Evolutionary conservation across 192 early-diverging fungal species (phyloP).

Genomic region (Rhizophagus clarus): DNA sequence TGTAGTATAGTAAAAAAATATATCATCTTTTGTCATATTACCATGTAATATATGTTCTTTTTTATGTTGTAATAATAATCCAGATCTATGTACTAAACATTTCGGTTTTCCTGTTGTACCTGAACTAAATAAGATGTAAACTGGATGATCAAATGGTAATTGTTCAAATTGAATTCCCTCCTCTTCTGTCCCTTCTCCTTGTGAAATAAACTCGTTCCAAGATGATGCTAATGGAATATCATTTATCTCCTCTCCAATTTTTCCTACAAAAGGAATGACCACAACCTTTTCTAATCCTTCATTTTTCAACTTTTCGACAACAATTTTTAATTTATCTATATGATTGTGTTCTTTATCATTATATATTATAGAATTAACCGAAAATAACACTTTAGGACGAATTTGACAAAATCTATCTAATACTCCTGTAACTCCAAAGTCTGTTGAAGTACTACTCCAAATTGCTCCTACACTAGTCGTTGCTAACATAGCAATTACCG

Average conservation of each 20-base stretch:
- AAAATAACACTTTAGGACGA: constrained; percentile 86
- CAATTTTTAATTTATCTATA: constrained; percentile 69
- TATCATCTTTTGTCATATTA: constrained; percentile 70
- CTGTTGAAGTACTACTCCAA: constrained; percentile 93
- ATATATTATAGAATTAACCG: constrained; percentile 89
- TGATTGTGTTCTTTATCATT: constrained; percentile 87
- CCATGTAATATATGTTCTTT: constrained; percentile 95
- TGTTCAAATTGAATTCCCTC: constrained; percentile 73
- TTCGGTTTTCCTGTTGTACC: constrained; percentile 97
- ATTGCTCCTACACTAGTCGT: constrained; percentile 84
- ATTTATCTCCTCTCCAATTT: constrained; percentile 26
- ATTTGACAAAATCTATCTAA: constrained; percentile 94
- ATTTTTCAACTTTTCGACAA: constrained; percentile 63
- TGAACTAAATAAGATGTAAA: constrained; percentile 90
- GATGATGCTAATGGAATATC: constrained; percentile 28
- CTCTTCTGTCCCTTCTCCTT: constrained; percentile 28
- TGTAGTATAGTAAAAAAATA: constrained; percentile 88
- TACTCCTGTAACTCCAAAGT: constrained; percentile 91
- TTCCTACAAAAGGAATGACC: constrained; percentile 73
- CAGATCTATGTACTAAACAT: constrained; percentile 94
- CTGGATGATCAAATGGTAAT: constrained; percentile 88
- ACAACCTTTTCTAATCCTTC: constrained; percentile 74
- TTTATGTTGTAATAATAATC: constrained; percentile 87
- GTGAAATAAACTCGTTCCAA: constrained; percentile 56
- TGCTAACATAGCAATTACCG: constrained; percentile 79